A percentile compares a stretch with the other conserved stretches of the same genome.
Conservation (phyloP, 139 green algal species). For the Coccomyxa sp. region DNA sequence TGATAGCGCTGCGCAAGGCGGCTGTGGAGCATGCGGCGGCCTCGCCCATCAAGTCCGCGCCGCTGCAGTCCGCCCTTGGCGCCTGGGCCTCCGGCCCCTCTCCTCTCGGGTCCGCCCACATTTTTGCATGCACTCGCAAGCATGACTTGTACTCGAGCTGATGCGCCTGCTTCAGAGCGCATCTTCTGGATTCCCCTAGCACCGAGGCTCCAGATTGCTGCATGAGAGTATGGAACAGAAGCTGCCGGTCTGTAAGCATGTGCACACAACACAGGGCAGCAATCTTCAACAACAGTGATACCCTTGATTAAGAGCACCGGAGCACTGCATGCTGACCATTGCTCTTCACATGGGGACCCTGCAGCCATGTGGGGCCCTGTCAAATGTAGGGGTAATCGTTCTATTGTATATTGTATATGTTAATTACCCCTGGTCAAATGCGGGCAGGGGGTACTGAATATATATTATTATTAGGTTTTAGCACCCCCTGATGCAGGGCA, state of each 20-base stretch:
- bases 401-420: too few species aligned
- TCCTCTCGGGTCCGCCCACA: not conserved
- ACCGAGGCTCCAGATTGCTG: not conserved
- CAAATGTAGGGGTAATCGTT: too few species aligned
- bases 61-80: slow-evolving; percentile 34
- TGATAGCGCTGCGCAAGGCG: slow-evolving; percentile 70
- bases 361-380: too few species aligned
- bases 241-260: not conserved
- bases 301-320: too few species aligned
- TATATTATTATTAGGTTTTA: too few species aligned
- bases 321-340: too few species aligned
- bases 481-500: too few species aligned
- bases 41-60: slow-evolving; percentile 19
- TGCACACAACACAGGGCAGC: not conserved
- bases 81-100: slow-evolving; percentile 20
- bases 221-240: not conserved
- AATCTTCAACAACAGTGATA: too few species aligned
- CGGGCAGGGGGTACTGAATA: too few species aligned
- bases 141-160: not conserved
- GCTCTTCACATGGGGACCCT: too few species aligned
- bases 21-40: slow-evolving; percentile 29
- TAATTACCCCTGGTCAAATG: too few species aligned
- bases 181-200: not conserved
- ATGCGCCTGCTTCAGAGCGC: not conserved
- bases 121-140: not conserved